Evolutionary conservation across 768 basidiomycete genomes (phyloP).

Genomic region (Russula brevipes): DNA sequence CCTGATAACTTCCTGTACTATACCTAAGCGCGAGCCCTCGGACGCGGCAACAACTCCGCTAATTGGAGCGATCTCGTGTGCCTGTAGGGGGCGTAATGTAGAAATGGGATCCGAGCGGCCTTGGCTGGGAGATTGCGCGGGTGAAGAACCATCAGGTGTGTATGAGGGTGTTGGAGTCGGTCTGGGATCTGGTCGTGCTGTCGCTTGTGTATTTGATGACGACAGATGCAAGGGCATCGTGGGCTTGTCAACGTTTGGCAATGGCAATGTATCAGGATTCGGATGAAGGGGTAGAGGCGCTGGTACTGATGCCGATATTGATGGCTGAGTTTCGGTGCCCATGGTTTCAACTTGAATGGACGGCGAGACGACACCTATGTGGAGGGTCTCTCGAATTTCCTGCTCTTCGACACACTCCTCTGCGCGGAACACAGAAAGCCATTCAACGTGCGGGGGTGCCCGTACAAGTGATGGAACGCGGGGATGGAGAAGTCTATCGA

Average conservation of each 20-base stretch:
- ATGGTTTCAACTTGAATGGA: background rate
- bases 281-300: background rate
- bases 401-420: conserved; percentile 65
- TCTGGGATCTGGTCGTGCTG: background rate
- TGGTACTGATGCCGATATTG: background rate
- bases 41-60: background rate
- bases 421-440: conserved; percentile 52
- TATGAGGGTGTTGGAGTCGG: background rate
- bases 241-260: background rate
- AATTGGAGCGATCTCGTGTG: background rate
- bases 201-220: background rate
- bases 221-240: background rate
- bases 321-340: background rate
- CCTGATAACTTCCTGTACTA: background rate
- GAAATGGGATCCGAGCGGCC: background rate
- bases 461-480: conserved; percentile 72
- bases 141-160: background rate
- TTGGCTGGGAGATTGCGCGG: background rate
- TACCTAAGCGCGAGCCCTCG: background rate
- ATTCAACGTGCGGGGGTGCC: conserved; percentile 57
- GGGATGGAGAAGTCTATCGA: conserved; percentile 71
- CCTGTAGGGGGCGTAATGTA: background rate
- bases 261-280: background rate
- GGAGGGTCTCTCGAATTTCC: conserved; percentile 41
- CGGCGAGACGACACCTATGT: conserved; percentile 30